Base-by-base conservation (phyloP, 2,329 filamentous ascomycete genomes). In the Escovopsis sp. region DNA sequence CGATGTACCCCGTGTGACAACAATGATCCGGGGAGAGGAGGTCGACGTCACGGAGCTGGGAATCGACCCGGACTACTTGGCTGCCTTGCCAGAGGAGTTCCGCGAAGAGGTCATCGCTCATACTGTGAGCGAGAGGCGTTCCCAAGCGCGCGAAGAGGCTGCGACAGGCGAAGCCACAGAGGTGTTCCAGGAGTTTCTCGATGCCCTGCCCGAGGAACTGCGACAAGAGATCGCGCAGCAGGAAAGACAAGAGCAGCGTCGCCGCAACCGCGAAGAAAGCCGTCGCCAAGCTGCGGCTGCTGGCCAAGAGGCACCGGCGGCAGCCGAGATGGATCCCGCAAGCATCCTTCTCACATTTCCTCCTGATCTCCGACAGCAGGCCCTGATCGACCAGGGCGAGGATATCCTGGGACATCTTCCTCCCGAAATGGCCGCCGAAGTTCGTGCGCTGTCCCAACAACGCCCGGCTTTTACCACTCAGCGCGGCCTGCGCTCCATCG, bases 11-110 rank as follows among this genome's bases (percentile, higher is more conserved):
- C 81, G 88, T 38, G 73, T 94, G 27, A 81, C 80, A 52, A 93
- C 85, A 13, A 88, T 75, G 2, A 87, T 98, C 41, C 72, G 88
- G 45, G 89, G 88, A 24, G 82, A 84, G 48, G 79, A 91, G 53
- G 76, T 94, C 41, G 91, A 98, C 58, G 91, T 98, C 39, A 98
- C 91, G 0, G 84, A 85, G 46, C 72, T 98, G 47, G 88, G 89
- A 39, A 96, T 98, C 51, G 91, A 98, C 56, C 76, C 83, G 13
- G 88, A 94, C 43, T 98, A 95, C 60, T 75, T 98, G 7, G 85
- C 91, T 45, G 93, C 89, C n/a, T 67, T 98, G n/a, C 91, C 91
- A 0, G 91, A 98, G 52, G 93, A 98, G 46, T 79, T 96, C 56
- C 76, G 91, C 37, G 89, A 96, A 59, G 91, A 98, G 57, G 91